Evolutionary conservation across 2,329 filamentous ascomycete genomes (phyloP).

Genomic region (Botryotinia calthae): DNA sequence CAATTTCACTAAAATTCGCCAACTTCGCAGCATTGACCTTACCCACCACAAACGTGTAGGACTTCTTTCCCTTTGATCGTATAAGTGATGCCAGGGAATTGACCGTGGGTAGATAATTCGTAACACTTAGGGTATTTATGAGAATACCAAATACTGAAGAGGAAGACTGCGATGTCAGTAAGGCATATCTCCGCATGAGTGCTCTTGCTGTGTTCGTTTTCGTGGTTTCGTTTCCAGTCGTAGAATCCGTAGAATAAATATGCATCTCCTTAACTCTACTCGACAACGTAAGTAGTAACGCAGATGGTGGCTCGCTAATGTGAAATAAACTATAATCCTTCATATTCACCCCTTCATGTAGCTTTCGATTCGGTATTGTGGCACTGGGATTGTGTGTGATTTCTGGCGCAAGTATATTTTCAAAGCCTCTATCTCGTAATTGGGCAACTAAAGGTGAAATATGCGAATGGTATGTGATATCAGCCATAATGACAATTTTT

Average conservation of each 20-base stretch:
- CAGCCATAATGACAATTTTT: slow-evolving; percentile 79
- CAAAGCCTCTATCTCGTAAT: slow-evolving; percentile 66
- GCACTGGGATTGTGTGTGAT: slow-evolving; percentile 78
- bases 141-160: slow-evolving; percentile 87
- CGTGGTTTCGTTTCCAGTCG: slow-evolving; percentile 35
- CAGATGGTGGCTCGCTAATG: slow-evolving; percentile 80
- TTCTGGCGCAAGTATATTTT: slow-evolving; percentile 63
- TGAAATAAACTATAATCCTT: slow-evolving; percentile 65
- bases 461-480: slow-evolving; percentile 82
- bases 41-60: slow-evolving; percentile 92
- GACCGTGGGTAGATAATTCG: slow-evolving; percentile 83
- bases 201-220: slow-evolving; percentile 48
- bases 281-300: slow-evolving; percentile 82
- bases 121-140: slow-evolving; percentile 90
- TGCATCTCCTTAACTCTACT: slow-evolving; percentile 76
- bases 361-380: slow-evolving; percentile 76
- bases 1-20: slow-evolving; percentile 93
- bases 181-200: slow-evolving; percentile 83
- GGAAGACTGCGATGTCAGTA: slow-evolving; percentile 75
- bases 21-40: slow-evolving; percentile 95
- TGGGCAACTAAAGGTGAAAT: slow-evolving; percentile 55
- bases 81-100: slow-evolving; percentile 71
- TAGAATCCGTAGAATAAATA: slow-evolving; percentile 63
- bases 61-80: slow-evolving; percentile 81
- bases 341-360: slow-evolving; percentile 42